phyloP scores from a whole-genome alignment of 495 filamentous ascomycete species.

The Talaromyces nanjingensis region DNA sequence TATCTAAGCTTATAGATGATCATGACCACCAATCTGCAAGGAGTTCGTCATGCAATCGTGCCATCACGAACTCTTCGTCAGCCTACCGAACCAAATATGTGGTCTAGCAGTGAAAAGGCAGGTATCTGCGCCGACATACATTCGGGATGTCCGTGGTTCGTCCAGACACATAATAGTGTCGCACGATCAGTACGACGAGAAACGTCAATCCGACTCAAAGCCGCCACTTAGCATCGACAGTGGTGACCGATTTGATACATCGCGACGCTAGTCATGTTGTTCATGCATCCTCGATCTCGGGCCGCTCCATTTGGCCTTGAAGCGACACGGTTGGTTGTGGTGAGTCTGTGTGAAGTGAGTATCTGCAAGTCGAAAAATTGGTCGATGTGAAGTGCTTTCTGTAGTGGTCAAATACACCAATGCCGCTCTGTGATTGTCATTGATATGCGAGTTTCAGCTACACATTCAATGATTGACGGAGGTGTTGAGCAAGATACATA shows the following conservation, averaged over 20 bases:
- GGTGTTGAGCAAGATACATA: not conserved
- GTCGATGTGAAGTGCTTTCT: not conserved
- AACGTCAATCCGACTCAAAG: not conserved
- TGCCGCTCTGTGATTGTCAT: not conserved
- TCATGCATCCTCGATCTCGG: not conserved
- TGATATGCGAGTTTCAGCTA: not conserved
- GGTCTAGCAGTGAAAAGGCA: not conserved
- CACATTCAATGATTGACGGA: not conserved
- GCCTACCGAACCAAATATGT: not conserved
- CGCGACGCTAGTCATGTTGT: not conserved
- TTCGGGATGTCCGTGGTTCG: slow-evolving; percentile 4
- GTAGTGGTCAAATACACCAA: not conserved
- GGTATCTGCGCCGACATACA: not conserved
- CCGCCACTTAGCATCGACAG: not conserved
- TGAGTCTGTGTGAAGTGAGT: not conserved
- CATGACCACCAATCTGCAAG: not conserved
- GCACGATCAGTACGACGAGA: not conserved
- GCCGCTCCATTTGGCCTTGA: not conserved
- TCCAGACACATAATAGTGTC: not conserved
- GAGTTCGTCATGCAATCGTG: not conserved
- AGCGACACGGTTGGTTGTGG: not conserved
- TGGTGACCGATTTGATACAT: not conserved
- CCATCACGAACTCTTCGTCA: not conserved
- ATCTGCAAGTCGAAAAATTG: not conserved
- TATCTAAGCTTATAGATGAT: not conserved